phyloP scores from a whole-genome alignment of 805 yeast species.

The Blastobotrys attinorum region DNA sequence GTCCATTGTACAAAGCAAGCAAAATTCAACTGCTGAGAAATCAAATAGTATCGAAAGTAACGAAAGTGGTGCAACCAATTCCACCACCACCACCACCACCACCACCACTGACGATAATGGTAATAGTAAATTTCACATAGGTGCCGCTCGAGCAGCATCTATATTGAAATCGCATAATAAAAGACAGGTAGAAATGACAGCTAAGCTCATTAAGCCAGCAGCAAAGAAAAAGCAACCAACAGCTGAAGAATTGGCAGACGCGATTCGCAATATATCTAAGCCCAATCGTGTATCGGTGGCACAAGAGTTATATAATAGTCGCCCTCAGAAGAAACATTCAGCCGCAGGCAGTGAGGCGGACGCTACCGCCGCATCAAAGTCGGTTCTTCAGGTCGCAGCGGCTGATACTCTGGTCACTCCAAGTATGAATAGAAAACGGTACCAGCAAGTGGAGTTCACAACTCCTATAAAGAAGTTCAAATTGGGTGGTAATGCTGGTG shows the following conservation, averaged over 20 bases:
- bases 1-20: background rate
- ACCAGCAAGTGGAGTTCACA: background rate
- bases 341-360: background rate
- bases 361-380: background rate
- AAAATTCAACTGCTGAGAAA: no score
- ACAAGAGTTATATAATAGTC: slow-evolving; percentile 2
- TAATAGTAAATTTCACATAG: background rate
- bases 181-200: slow-evolving; percentile 18
- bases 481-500: no score
- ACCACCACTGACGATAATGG: background rate
- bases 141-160: background rate
- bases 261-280: slow-evolving; percentile 15
- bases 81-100: no score
- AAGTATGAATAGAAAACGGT: background rate
- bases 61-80: no score
- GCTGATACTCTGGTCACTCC: background rate
- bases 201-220: background rate
- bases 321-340: no score
- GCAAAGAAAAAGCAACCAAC: slow-evolving; percentile 7
- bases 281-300: slow-evolving; percentile 13
- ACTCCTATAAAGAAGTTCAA: slow-evolving; percentile 2
- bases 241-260: slow-evolving; percentile 15
- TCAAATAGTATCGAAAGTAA: background rate
- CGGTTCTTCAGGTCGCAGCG: slow-evolving; percentile 1
- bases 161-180: slow-evolving; percentile 6